Base-by-base conservation (phyloP, 208 protist species). In the Blechomonas ayalai region DNA sequence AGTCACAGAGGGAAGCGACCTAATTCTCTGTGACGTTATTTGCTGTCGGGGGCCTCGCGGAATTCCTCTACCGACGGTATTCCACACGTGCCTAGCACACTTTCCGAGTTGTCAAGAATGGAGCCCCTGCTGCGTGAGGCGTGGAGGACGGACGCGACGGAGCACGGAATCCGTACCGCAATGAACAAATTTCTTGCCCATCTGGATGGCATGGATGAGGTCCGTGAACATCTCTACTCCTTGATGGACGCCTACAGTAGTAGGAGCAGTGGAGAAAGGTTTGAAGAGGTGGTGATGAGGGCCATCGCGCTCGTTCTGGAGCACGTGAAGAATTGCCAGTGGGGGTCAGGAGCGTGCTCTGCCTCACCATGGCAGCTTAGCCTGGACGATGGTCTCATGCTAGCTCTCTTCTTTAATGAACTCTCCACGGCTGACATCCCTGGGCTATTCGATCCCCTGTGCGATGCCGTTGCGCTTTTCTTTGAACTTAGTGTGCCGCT, bases 401-500 rank as follows among this genome's bases (percentile, higher is more conserved):
- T 82, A 4, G 47, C 61, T n/a, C 63, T 86, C 52, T 81, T 86
- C 34, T 57, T 86, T 25, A 72, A 73, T 49, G 77, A 86, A 24
- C 52, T 79, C 2, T 69, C 66, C 15, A 82, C 72, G 5, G 62
- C 70, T 0, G 55, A 57, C 1, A 49, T 78, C 8, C n/a, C 22
- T 0, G 8, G 24, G 0, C 23, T 68, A 5, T 74, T 80, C 36
- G 16, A 22, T 0, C 29, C 43, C 51, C 59, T 73, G 29, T 65
- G 59, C 9, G 41, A 49, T 2, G 43, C 63, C 3, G 40, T 78
- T 9, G 55, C 45, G 2, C 29, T 44, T 3, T 23, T 88, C 18
- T 75, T 70, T 24, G 37, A 42, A 12, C 40, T 55, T 24, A 61
- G 62, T 7, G 44, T 56, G 4, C 31, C 59, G 0, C 13, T 71